These are phyloP conservation scores for Proliferodiscus dingleyae DNA, from an alignment of 2,329 filamentous ascomycete species.

Conservation along the genomic window DNA sequence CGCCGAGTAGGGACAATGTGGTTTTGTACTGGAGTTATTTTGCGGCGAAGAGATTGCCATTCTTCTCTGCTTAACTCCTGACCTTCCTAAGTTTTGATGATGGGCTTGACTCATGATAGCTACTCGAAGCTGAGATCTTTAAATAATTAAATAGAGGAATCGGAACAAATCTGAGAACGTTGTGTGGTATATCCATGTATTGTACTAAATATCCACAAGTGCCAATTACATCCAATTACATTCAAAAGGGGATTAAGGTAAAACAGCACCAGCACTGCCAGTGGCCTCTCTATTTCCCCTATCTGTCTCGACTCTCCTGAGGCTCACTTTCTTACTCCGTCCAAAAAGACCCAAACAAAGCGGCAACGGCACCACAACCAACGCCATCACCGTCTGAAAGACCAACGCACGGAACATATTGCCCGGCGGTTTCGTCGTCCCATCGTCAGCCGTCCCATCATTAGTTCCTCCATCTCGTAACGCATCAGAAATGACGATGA, in stretches of 20 bases:
- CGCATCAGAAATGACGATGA: slow-evolving; percentile 77
- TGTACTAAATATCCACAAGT: neutral
- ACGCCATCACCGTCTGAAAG: slow-evolving; percentile 70
- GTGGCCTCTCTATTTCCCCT: slow-evolving; percentile 11
- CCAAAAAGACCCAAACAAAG: slow-evolving; percentile 69
- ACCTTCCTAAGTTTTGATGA: too few relatives aligned
- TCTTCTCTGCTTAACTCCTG: neutral
- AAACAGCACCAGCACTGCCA: neutral
- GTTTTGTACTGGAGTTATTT: slow-evolving; percentile 16
- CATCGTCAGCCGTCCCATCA: slow-evolving; percentile 38
- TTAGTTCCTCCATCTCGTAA: slow-evolving; percentile 46
- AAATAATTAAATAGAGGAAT: too few relatives aligned
- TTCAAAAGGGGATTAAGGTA: slow-evolving; percentile 2
- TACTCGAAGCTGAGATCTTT: too few relatives aligned
- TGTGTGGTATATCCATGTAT: too few relatives aligned
- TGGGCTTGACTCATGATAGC: too few relatives aligned
- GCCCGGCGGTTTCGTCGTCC: slow-evolving; percentile 46
- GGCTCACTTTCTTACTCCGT: slow-evolving; percentile 42
- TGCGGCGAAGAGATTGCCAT: slow-evolving; percentile 11
- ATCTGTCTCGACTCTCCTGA: slow-evolving; percentile 44
- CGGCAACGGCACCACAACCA: slow-evolving; percentile 61
- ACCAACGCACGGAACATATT: slow-evolving; percentile 74
- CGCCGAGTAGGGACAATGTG: slow-evolving; percentile 7
- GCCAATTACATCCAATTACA: neutral
- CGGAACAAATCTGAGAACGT: too few relatives aligned